Base-by-base conservation (phyloP, 2,329 filamentous ascomycete genomes). In the Emergomyces africanus region DNA sequence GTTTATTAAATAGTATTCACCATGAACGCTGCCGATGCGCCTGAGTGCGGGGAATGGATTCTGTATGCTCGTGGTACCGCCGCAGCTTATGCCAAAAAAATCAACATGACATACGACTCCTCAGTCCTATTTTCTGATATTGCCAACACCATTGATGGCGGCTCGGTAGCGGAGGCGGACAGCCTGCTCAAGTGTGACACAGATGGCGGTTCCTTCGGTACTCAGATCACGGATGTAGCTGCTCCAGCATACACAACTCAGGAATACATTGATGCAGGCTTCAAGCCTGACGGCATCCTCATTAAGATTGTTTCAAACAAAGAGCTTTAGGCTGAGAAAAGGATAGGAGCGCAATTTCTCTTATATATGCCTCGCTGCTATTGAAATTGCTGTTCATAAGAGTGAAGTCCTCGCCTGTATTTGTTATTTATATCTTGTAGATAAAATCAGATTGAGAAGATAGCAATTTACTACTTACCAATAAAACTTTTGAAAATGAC, bases 101-200 rank as follows among this genome's bases (percentile, higher is more conserved):
- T 59, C 37, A 23, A 59, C 49, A 42, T 58, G 56, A 51, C 23
- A 6, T 58, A 58, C 20, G 33, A 58, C 39, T 58, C 46, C 5
- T 58, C 57, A 3, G 28, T 58, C n/a, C 57, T 58, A n/a, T 58
- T 53, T 54, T 18, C 49, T 4, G 57, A 58, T 30, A 54, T 58
- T 54, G 57, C 48, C 54, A 54, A 58, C 35, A 54, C 57, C n/a
- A 58, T 58, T 23, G 57, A 58, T 25, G 57, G 57, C 25, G 57
- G 57, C 23, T 28, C 23, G 6, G 30, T n/a, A 1, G 4, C 20
- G 5, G 53, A 54, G 33, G 23, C 39, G 25, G 10, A 25, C 15
- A 35, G 33, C 30, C 23, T 58, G 25, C 37, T 53, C 28, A 54
- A 35, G 33, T 58, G 57, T 35, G 28, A 42, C 23, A 53, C 44